Evolutionary conservation across 345 rosid genomes (phyloP), one percentile per base, ranked within the genome.

Genomic region (Populus davidiana): DNA sequence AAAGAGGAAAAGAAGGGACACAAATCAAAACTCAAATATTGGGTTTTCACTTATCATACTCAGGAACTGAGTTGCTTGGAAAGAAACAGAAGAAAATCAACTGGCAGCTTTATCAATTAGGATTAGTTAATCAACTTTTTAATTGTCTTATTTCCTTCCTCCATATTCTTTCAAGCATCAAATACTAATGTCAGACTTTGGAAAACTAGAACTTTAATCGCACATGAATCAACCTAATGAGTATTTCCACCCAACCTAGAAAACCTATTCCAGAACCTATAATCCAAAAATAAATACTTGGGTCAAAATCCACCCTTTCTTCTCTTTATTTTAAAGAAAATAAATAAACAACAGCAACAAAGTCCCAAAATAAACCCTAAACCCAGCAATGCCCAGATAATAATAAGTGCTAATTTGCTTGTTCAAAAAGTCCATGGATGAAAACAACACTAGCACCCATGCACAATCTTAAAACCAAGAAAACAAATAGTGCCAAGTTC

Each of bases 61-160:
- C 14, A 59, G 63, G 63, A 59, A 59, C 29, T 59, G 63, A 11
- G 14, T n/a, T 56, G 5, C 68, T 25, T 29, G 35, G 7, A 70
- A 17, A 43, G 77, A 73, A 66, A 56, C 12, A 78, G 27, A 52
- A 10, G 17, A 80, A 25, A 75, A 36, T 35, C 36, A 47, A 27
- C 49, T 5, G 10, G 63, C 14, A 29, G 27, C 25, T 23, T 23
- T 56, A 8, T n/a, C 63, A 56, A n/a, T 54, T 56, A 56, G 25
- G 63, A n/a, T 56, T 56, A 3, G 27, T n/a, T 10, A 23, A 9
- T 4, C 12, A n/a, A 23, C 63, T n/a, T 56, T 56, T 56, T n/a
- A n/a, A 56, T 56, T n/a, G 27, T 56, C n/a, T 8, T n/a, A 56
- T 23, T 21, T 56, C 12, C 49, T 56, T 11, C 49, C 50, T 56